Base-by-base conservation (phyloP, 306 rosid species). In the Begonia loranthoides region DNA sequence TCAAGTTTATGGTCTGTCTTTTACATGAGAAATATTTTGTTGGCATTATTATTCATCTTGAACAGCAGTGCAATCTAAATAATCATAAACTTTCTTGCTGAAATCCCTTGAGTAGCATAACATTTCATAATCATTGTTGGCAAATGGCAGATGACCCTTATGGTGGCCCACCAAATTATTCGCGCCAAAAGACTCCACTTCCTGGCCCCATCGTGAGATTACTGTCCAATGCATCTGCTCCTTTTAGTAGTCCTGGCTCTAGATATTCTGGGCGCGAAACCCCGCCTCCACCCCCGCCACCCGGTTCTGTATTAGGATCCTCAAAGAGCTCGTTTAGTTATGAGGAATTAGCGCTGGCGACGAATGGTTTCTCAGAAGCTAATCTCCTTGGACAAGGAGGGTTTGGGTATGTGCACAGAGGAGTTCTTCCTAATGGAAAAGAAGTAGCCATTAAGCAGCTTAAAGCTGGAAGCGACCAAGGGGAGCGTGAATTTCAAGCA, bases 321-420 rank as follows among this genome's bases (percentile, higher is more conserved):
- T 66, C 89, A 4, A 82, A 82, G 64, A 82, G 84, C 66, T 64
- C 75, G 0, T 87, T 87, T 36, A 39, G 84, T 0, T 87, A 82
- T 1, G 94, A 87, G 56, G 94, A 87, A 52, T 67, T 87, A 66
- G 84, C 83, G 5, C 70, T 78, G 19, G 96, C 96, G 51, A 82
- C 96, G 0, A 84, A 87, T 63, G 96, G 96, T 19, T 87, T 87
- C 82, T 79, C 96, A 0, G 84, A 87, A 62, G 84, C 94, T 36
- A 87, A 82, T 66, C 84, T 87, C 51, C 94, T 87, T 7, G 96
- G 96, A 50, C 83, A 76, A 62, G 96, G 96, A 52, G 96, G 96
- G 50, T 87, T 87, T 61, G 96, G 96, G 49, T 82, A 75, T 52
- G 96, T 87, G 34, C 96, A 87, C 54, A 79, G 73, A 58, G 96